These are phyloP conservation scores for Fusarium torulosum DNA, from an alignment of 2,329 filamentous ascomycete species.

Conservation along the genomic window DNA sequence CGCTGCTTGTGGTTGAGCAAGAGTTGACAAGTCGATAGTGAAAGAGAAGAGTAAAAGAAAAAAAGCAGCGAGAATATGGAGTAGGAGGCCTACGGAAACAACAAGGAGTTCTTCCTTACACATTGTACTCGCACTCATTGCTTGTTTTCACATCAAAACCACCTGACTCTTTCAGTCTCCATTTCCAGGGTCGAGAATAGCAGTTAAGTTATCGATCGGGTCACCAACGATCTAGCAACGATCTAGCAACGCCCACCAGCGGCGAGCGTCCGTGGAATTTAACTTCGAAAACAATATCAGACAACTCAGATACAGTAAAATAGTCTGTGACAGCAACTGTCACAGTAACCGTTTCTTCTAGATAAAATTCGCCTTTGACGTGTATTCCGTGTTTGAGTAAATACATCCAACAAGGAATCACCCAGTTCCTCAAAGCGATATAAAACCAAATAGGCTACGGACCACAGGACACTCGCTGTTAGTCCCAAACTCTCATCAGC, in stretches of 20 bases:
- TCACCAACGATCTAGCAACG: slow-evolving; percentile 43
- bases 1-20: slow-evolving; percentile 37
- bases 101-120: not conserved
- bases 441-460: slow-evolving; percentile 23
- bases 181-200: slow-evolving; percentile 23
- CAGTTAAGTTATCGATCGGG: slow-evolving; percentile 39
- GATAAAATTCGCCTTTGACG: not conserved
- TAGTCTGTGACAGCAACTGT: slow-evolving; percentile 3
- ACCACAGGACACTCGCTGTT: slow-evolving; percentile 16
- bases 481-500: slow-evolving; percentile 30
- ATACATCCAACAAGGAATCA: slow-evolving; percentile 12
- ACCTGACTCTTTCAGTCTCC: slow-evolving; percentile 1
- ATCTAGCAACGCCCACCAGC: slow-evolving; percentile 39
- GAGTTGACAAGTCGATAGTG: slow-evolving; percentile 9
- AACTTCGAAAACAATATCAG: slow-evolving; percentile 31
- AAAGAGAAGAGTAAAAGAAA: slow-evolving; percentile 8
- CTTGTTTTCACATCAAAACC: slow-evolving; percentile 3
- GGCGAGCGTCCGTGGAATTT: slow-evolving; percentile 34
- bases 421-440: slow-evolving; percentile 11
- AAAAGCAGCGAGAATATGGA: slow-evolving; percentile 18
- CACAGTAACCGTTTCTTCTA: slow-evolving; percentile 4
- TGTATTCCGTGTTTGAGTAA: not conserved
- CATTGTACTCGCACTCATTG: slow-evolving; percentile 4
- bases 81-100: slow-evolving; percentile 22
- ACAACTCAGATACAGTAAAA: not conserved